Evolutionary conservation across 352 stramenopile genomes (phyloP), one percentile per base, ranked within the genome.

Genomic region (Lagenidium giganteum): DNA sequence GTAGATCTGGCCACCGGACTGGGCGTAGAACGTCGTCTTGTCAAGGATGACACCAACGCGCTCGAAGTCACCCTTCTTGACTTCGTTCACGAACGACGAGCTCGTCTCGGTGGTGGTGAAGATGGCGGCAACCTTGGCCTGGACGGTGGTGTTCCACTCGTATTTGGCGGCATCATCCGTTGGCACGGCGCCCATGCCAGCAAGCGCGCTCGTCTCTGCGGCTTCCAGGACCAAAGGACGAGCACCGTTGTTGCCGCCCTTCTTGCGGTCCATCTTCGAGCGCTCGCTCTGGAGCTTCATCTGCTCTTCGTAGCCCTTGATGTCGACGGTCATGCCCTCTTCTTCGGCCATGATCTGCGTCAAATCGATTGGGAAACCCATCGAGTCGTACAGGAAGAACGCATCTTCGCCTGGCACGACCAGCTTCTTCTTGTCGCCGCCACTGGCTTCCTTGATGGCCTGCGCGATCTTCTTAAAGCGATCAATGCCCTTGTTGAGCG

Each of bases 361-460:
- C 56, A 99, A 78, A 66, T 99, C 97, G 37, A 99, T 75, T 5
- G 97, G 97, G 74, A 99, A 99, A 38, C 96, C 97, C 66, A 99
- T 90, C 18, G 96, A 98, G 57, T 99, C 95, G 67, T 99, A 99
- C 16, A 99, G 62, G 61, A 98, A 99, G 73, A 99, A 99, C 3
- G 96, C 96, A 39, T 98, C 90, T 31, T 85, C 74, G 17, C 92
- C 95, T n/a, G 88, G 76, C 46, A 98, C 93, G 8, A 97, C 76
- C 18, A 81, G 76, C 13, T 64, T 51, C 34, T 70, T 67, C 35
- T 79, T 44, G 6, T 71, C 69, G 3, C 55, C 72, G 13, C 60
- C 43, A 24, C 87, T 83, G 27, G 57, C 57, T 27, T 82, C 70
- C 39, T 86, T 70, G 43, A 92, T 80, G 25, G 55, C 48, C 51